Evolutionary conservation across 306 rosid species (phyloP).

Genomic region (Nissolia schottii): DNA sequence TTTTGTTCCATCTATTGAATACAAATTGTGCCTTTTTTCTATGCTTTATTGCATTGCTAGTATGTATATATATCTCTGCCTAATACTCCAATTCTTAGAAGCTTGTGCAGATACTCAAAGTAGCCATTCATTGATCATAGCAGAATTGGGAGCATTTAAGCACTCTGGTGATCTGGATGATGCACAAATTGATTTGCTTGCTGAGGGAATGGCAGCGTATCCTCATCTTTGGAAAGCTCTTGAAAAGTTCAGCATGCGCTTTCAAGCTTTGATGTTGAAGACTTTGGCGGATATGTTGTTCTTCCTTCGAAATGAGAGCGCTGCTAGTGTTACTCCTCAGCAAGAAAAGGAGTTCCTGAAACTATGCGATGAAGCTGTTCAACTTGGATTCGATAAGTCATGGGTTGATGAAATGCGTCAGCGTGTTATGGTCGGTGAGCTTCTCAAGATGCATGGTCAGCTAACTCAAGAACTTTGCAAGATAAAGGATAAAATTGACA

Average conservation of each 20-base stretch:
- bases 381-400: slow-evolving; percentile 13
- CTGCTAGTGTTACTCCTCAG: background rate
- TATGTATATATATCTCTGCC: no score
- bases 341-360: background rate
- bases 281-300: slow-evolving; percentile 11
- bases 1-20: no score
- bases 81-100: background rate
- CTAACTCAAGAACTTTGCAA: background rate
- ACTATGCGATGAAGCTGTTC: slow-evolving; percentile 3
- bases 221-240: slow-evolving; percentile 14
- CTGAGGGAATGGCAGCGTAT: background rate
- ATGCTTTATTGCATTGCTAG: no score
- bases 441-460: background rate
- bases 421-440: background rate
- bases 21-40: no score
- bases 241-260: background rate
- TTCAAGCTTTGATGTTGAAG: slow-evolving; percentile 15
- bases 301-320: background rate
- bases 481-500: background rate
- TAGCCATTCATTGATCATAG: background rate
- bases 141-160: background rate
- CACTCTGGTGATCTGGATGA: slow-evolving; percentile 3
- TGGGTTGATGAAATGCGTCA: slow-evolving; percentile 20
- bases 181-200: slow-evolving; percentile 3
- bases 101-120: background rate